These are phyloP conservation scores for Candida boidinii DNA, from an alignment of 805 yeast species.

Conservation along the genomic window DNA sequence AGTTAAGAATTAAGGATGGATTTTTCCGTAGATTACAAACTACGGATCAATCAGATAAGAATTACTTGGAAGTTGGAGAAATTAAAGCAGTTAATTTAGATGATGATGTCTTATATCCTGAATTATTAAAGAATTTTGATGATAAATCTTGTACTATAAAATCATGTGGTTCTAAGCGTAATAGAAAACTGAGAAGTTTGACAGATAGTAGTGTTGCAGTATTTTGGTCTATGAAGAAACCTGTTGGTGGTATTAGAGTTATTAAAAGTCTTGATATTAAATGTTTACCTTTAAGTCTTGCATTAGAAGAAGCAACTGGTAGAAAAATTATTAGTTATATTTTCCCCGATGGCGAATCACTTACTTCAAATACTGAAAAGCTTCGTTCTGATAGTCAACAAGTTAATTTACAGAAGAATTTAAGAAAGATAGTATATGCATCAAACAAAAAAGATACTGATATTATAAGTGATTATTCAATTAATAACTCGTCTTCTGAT, in stretches of 20 bases:
- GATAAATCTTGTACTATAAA: slow-evolving; percentile 11
- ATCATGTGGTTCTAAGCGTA: slow-evolving; percentile 5
- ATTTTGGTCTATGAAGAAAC: slow-evolving; percentile 72
- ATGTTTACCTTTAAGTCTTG: slow-evolving; percentile 60
- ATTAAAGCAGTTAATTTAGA: slow-evolving; percentile 65
- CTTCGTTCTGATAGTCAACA: no score
- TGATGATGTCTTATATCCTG: slow-evolving; percentile 53
- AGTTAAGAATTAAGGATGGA: slow-evolving; percentile 56
- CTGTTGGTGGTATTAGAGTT: slow-evolving; percentile 88
- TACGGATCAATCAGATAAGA: slow-evolving; percentile 58
- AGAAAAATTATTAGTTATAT: slow-evolving; percentile 54
- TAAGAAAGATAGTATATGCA: no score
- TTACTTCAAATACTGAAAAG: no score
- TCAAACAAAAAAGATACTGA: no score
- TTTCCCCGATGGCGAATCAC: slow-evolving; percentile 45
- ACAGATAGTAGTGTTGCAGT: slow-evolving; percentile 31
- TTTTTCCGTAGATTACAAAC: slow-evolving; percentile 54
- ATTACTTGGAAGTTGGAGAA: slow-evolving; percentile 47
- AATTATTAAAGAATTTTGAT: slow-evolving; percentile 50
- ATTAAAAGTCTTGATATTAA: slow-evolving; percentile 53
- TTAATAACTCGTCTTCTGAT: no score
- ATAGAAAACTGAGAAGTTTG: no score
- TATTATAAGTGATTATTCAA: no score
- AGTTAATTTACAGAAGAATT: no score
- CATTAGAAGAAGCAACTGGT: slow-evolving; percentile 66